phyloP scores from a whole-genome alignment of 495 filamentous ascomycete genomes.

The Penicillium canescens region DNA sequence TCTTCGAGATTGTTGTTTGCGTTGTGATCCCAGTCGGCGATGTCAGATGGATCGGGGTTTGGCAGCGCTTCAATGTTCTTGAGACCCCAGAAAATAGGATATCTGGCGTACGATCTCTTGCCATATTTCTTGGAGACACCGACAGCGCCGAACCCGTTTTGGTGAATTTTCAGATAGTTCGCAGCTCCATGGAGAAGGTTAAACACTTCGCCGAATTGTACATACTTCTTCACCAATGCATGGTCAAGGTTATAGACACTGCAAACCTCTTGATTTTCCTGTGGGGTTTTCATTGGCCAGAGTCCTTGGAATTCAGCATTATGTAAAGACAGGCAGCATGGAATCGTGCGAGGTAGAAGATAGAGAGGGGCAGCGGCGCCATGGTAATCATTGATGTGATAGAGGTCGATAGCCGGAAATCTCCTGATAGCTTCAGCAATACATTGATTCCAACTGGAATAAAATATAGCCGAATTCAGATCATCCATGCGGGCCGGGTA shows the following conservation, averaged over 20 bases:
- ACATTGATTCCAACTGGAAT: conserved; percentile 72
- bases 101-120: conserved; percentile 72
- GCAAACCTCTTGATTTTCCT: conserved; percentile 67
- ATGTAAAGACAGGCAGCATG: conserved; percentile 52
- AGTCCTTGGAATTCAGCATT: conserved; percentile 76
- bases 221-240: conserved; percentile 38
- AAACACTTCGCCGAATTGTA: conserved; percentile 67
- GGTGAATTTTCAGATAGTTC: conserved; percentile 71
- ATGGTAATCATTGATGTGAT: conserved; percentile 83
- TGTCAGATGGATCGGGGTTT: conserved; percentile 75
- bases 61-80: conserved; percentile 69
- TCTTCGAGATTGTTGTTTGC: conserved; percentile 45
- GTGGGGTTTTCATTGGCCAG: conserved; percentile 69
- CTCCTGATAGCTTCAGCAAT: conserved; percentile 62
- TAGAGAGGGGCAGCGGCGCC: conserved; percentile 72
- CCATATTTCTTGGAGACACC: conserved; percentile 76
- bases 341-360: conserved; percentile 59
- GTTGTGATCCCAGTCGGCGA: conserved; percentile 63
- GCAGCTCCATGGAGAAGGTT: conserved; percentile 72
- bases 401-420: conserved; percentile 64
- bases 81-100: conserved; percentile 79
- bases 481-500: conserved; percentile 76
- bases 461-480: conserved; percentile 67
- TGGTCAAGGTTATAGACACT: conserved; percentile 61
- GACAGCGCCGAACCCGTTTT: conserved; percentile 74